Base-by-base conservation (phyloP, 768 basidiomycete genomes). In the Tylopilus plumbeoviolaceoides region DNA sequence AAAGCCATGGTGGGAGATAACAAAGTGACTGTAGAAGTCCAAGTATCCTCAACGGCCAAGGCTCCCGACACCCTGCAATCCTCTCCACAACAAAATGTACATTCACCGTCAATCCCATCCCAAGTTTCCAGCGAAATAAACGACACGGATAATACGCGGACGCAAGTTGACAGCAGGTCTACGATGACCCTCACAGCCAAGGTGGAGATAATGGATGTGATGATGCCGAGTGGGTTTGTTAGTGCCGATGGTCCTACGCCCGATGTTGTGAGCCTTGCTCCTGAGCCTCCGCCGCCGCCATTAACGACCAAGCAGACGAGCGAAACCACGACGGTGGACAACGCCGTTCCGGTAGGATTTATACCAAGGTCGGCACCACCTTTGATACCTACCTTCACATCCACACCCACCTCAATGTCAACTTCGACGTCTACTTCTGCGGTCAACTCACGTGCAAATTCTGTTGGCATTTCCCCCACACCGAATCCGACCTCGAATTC, bases 271-370 rank as follows among this genome's bases (percentile, higher is more conserved):
- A 62, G 57, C 61, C 55, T 58, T 41, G 67, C 66, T 44, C 62
- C 68, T 62, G 64, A 68, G 9, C 68, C 67, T 42, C 66, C 63
- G 48, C 69, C 65, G 5, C 65, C 66, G 38, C 66, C 67, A 65
- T 69, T 67, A 58, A 58, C 51, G 45, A 59, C 38, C 53, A 58
- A 56, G 47, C 59, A 59, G 59, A 43, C 53, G 9, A 63, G 48
- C 40, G 62, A 64, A 44, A 48, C 8, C 30, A 48, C 41, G n/a
- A 28, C 44, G 28, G 45, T 42, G 15, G 58, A 62, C 28, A 33
- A 6, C 7, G 11, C 43, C 8, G 40, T 25, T 10, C 23, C 42
- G 0, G 18, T 50, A 20, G 42, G 41, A 18, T 40, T 50, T 50
- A 14, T 30, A 33, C 36, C 53, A 11, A 20, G 35, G 43, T 54